Conservation (phyloP, 305 asterid species). For the Fraxinus latifolia region DNA sequence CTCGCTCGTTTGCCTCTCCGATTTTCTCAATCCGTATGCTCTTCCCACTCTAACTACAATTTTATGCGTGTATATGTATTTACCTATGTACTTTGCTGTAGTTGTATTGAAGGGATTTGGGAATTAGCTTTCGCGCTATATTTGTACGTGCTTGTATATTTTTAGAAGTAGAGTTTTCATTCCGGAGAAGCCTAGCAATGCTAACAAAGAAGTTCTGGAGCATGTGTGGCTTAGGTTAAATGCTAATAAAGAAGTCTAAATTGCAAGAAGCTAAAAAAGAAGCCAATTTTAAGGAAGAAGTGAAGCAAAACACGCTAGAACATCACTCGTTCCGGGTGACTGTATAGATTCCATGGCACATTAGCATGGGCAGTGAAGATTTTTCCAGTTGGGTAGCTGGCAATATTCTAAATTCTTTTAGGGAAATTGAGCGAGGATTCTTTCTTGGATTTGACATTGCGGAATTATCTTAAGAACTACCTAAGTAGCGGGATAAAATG, state of each 20-base stretch:
- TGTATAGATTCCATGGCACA: not conserved
- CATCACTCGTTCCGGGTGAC: not conserved
- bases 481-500: not conserved
- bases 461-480: not conserved
- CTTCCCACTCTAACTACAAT: not conserved
- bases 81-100: not conserved
- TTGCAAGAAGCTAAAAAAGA: not conserved
- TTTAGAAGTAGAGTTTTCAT: not conserved
- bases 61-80: not conserved
- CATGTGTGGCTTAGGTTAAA: not conserved
- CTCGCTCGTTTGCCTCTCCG: constrained; percentile 71
- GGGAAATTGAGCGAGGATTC: not conserved
- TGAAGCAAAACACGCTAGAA: not conserved
- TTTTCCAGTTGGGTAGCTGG: not conserved
- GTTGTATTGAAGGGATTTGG: not conserved
- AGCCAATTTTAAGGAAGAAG: not conserved
- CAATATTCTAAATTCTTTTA: not conserved
- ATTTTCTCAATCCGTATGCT: constrained; percentile 67
- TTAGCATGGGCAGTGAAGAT: not conserved
- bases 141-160: not conserved
- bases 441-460: not conserved
- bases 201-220: not conserved
- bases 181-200: not conserved
- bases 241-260: not conserved
- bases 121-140: not conserved